These are phyloP conservation scores for Nitzschia sp. DNA, from an alignment of 108 stramenopile species.

Conservation along the genomic window DNA sequence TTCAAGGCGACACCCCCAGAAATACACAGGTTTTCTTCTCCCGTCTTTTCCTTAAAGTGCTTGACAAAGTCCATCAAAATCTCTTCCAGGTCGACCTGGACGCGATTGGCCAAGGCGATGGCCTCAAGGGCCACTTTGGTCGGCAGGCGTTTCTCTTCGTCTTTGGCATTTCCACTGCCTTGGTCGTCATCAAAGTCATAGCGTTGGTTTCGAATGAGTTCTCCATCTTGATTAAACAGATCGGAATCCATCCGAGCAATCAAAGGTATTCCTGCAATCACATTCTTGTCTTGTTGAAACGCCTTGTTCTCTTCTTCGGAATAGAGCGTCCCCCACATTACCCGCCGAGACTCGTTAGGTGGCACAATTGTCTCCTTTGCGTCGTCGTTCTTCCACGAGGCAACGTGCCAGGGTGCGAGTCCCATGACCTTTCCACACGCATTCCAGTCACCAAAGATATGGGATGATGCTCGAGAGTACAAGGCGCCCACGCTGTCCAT, in stretches of 20 bases:
- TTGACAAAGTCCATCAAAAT: constrained; percentile 84
- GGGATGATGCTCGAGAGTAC: constrained; percentile 90
- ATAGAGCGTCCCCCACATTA: constrained; percentile 65
- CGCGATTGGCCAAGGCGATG: constrained; percentile 71
- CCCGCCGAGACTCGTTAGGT: constrained; percentile 35
- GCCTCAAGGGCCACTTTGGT: constrained; percentile 81
- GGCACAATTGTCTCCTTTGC: constrained; percentile 18
- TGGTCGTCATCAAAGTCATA: constrained; percentile 84
- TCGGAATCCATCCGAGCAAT: constrained; percentile 77
- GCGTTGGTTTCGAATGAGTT: constrained; percentile 53
- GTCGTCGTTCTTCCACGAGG: constrained; percentile 66
- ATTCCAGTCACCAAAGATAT: constrained; percentile 98
- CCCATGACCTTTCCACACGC: constrained; percentile 97
- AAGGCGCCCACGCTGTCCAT: constrained; percentile 95
- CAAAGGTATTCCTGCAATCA: constrained; percentile 63
- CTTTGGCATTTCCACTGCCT: constrained; percentile 3
- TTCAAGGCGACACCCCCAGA: constrained; percentile 95
- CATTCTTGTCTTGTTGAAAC: constrained; percentile 58
- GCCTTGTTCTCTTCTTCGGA: constrained; percentile 40
- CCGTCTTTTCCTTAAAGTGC: constrained; percentile 80
- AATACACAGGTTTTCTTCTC: constrained; percentile 83
- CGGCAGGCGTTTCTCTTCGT: constrained; percentile 54
- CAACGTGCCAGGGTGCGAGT: constrained; percentile 87
- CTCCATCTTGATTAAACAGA: constrained; percentile 68
- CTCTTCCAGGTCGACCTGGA: constrained; percentile 83